Evolutionary conservation across 164 flowering plant genomes (phyloP), one percentile per base, ranked within the genome.

Genomic region (Tetracentron sinense): DNA sequence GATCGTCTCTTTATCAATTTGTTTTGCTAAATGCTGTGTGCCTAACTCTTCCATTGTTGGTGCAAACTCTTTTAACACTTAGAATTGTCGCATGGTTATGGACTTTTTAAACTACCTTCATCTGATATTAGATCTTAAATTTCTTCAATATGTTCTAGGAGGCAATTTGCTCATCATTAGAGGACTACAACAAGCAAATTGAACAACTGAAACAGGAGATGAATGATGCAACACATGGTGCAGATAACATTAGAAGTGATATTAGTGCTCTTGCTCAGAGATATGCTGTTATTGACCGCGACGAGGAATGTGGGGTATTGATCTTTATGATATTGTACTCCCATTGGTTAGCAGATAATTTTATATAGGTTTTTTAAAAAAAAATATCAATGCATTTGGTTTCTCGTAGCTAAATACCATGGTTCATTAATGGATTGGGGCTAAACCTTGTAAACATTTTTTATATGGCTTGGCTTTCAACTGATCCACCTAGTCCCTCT

Each of bases 181-280:
- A 95, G 76, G 99, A 95, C 75, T 95, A 95, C 81, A 92, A 95
- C 82, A 89, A 88, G 78, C 97, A 95, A 79, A 95, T 95, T 71
- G 99, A 95, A 67, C 81, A 67, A 63, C 81, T 95, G 69, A 95
- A 95, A 70, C 69, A 90, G 73, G 97, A 92, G 82, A 95, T 95
- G 99, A 85, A 92, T 76, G 97, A 89, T 82, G 97, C 99, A 44
- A 95, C 99, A 28, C 92, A 80, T 83, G 97, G 99, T 59, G 99
- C 99, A 51, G 99, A 95, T 68, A 90, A 88, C 72, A 92, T 95
- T 56, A 86, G 99, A 72, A 90, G 82, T 70, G 99, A 92, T 77
- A 95, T 95, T 11, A 88, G 87, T 82, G 92, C 97, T 25, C 94
- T 95, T 74, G 87, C 97, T 69, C 99, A 95, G 72, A 84, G 99